Evolutionary conservation across 2,329 filamentous ascomycete species (phyloP), one percentile per base, ranked within the genome.

Genomic region (Nemania diffusa): DNA sequence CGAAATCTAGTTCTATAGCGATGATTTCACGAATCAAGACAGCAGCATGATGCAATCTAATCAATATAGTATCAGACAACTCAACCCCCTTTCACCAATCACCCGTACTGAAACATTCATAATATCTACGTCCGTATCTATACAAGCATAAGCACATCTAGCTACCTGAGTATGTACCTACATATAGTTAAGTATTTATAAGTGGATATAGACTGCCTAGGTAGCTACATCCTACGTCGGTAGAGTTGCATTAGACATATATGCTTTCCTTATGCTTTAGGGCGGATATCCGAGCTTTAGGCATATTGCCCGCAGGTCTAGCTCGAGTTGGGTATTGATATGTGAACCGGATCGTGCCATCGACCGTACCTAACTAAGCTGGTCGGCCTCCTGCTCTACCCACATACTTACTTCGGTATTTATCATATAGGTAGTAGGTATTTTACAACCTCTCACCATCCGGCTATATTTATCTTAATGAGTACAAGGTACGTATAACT

Each of bases 221-320:
- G 2, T 29, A 48, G n/a, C n/a, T n/a, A n/a, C n/a, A n/a, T n/a
- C n/a, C n/a, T n/a, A n/a, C n/a, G n/a, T n/a, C n/a, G 42, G 60
- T 7, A 50, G 52, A 57, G 42, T 57, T 50, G 44, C 26, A 52
- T 57, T 42, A 27, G 37, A 24, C 27, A 34, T 48, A 17, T n/a
- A 29, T 27, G 26, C 24, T 11, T 46, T 32, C 48, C n/a, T 32
- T n/a, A 24, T 24, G 50, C n/a, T 50, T 40, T 27, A 11, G 40
- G 37, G 42, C 22, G 32, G 26, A 22, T 11, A 34, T 9, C 37
- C 34, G 42, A 48, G 50, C 37, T 55, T 48, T 24, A 34, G 58
- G 50, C 50, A 26, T 53, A 17, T n/a, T 40, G n/a, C 3, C 22
- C 9, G 26, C 27, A 17, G 20, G 24, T 6, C 20, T 50, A n/a